Base-by-base conservation (phyloP, 768 basidiomycete genomes). In the Neoboletus magnificus region DNA sequence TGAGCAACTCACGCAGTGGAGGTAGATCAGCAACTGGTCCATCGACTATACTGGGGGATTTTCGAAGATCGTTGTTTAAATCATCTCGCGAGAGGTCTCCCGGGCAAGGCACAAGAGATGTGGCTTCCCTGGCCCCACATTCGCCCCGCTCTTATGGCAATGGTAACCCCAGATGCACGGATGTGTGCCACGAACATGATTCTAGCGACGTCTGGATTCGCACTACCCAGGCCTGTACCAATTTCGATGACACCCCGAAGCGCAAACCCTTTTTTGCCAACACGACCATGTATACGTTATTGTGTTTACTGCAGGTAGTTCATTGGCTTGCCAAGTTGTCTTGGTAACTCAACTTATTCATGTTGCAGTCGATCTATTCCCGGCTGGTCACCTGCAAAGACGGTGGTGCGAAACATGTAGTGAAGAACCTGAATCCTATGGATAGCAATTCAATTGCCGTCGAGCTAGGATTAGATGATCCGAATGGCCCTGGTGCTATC, bases 241-340 rank as follows among this genome's bases (percentile, higher is more conserved):
- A 64, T 57, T 57, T 63, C 15, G 59, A 48, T 33, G 74, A 75
- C 54, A 51, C 62, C 8, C 60, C 64, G 48, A 78, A 73, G 51
- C 76, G 78, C 44, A 81, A 71, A 50, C 79, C 87, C 10, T 91
- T 98, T 72, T 98, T 96, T 73, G 83, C 83, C 55, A 97, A 98
- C 73, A 93, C 91, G 45, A 89, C 92, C 22, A 91, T 93, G 69
- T 99, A 98, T 74, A 90, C 90, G 8, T 70, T 98, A 49, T 69
- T 98, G 61, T 86, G 97, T 48, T 75, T 96, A 50, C 69, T 98
- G 48, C 93, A 99, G 86, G 96, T 84, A 65, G 55, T 35, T 46
- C 45, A 15, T 13, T 30, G 44, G 23, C 6, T 67, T 57, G 18
- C 29, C 43, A 20, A 32, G 16, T 35, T 40, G 35, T 42, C 37